Evolutionary conservation across 2,329 filamentous ascomycete species (phyloP).

Genomic region (Pestalotiopsis sp.): DNA sequence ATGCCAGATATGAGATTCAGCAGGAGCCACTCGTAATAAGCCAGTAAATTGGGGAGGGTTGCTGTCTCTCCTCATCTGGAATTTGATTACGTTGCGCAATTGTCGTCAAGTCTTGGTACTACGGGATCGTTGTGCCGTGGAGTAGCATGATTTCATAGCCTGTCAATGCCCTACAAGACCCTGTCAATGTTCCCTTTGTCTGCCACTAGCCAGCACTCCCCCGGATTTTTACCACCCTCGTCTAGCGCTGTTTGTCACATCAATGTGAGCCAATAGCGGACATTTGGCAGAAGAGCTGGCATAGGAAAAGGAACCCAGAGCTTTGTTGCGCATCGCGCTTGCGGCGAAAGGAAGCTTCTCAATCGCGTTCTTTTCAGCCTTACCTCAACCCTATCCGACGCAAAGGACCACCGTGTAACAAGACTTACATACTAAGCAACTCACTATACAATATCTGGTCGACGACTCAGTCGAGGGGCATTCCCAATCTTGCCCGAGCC

Average conservation of each 20-base stretch:
- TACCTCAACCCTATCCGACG: background rate
- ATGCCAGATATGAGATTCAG: background rate
- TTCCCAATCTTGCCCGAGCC: too few species aligned
- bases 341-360: background rate
- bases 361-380: slow-evolving; percentile 12
- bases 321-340: background rate
- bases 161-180: background rate
- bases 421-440: too few species aligned
- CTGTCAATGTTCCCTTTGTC: background rate
- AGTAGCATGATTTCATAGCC: background rate
- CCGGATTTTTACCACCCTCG: background rate
- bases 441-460: too few species aligned
- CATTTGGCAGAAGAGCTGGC: background rate
- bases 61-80: background rate
- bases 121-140: background rate
- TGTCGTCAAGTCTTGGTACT: background rate
- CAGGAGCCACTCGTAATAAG: background rate
- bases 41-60: background rate
- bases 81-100: background rate
- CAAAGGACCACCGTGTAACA: background rate
- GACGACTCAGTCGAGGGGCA: too few species aligned
- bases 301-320: background rate
- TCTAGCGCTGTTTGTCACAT: background rate
- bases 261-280: background rate
- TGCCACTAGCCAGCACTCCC: background rate